Percentiles rank a stretch among this genome's conserved stretches.
These are phyloP conservation scores for Xylaria multiplex DNA, from an alignment of 2,329 filamentous ascomycete genomes.

Conservation along the genomic window DNA sequence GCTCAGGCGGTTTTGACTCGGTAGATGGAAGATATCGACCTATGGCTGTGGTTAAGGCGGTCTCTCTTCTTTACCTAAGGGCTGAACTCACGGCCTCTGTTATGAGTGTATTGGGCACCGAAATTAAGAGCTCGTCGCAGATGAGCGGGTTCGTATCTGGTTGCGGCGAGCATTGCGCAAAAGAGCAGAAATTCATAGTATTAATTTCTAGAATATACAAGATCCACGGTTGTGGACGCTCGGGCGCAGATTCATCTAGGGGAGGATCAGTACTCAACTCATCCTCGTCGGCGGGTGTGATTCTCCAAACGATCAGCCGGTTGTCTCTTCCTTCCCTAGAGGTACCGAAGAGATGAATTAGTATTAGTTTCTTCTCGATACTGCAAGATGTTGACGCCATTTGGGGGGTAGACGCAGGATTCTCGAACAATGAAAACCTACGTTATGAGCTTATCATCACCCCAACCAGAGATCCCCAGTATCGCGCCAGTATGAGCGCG, in stretches of 20 bases:
- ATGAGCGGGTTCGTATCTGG: conserved; percentile 44
- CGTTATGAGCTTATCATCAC: conserved; percentile 80
- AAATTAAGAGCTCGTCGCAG: conserved; percentile 68
- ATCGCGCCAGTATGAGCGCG: conserved; percentile 82
- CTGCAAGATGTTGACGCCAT: neutral
- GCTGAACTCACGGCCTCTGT: conserved; percentile 69
- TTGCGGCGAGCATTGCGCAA: conserved; percentile 67
- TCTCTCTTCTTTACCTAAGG: neutral
- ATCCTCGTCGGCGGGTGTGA: conserved; percentile 69
- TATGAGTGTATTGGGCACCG: conserved; percentile 80
- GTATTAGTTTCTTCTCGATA: neutral
- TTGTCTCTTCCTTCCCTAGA: conserved; percentile 89
- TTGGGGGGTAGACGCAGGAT: neutral
- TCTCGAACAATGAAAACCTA: conserved; percentile 58
- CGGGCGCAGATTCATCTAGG: conserved; percentile 65
- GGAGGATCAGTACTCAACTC: conserved; percentile 75
- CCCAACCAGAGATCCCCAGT: conserved; percentile 78
- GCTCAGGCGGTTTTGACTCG: conserved; percentile 75
- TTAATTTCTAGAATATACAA: conserved; percentile 86
- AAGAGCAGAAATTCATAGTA: conserved; percentile 94
- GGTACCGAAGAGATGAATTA: conserved; percentile 18
- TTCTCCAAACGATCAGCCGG: conserved; percentile 84
- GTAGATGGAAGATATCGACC: conserved; percentile 87
- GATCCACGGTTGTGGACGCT: conserved; percentile 79
- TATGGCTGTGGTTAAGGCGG: conserved; percentile 42